Evolutionary conservation across 2,329 filamentous ascomycete species (phyloP).

Genomic region (Clarireedia hainanense): DNA sequence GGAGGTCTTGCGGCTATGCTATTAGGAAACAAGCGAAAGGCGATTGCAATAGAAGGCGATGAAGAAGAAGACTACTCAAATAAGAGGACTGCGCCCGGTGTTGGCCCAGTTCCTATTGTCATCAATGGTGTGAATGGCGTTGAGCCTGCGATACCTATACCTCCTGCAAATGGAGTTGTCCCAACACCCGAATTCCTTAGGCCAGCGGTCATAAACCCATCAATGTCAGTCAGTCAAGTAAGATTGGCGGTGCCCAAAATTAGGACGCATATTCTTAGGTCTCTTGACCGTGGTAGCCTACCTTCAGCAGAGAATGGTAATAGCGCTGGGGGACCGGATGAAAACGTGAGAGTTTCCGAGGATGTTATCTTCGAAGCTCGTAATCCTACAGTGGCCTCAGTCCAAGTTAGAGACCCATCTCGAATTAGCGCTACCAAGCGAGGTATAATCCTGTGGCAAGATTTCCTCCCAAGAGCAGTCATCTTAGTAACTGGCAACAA

Average conservation of each 20-base stretch:
- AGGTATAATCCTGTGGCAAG: slow-evolving; percentile 81
- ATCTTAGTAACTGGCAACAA: slow-evolving; percentile 87
- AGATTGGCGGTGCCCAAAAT: slow-evolving; percentile 83
- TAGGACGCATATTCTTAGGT: slow-evolving; percentile 71
- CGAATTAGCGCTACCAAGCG: slow-evolving; percentile 75
- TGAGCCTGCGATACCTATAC: slow-evolving; percentile 61
- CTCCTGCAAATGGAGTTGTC: slow-evolving; percentile 51
- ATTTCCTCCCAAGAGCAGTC: slow-evolving; percentile 79
- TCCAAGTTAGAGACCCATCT: slow-evolving; percentile 68
- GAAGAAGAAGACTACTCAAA: slow-evolving; percentile 59
- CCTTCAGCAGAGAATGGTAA: slow-evolving; percentile 28
- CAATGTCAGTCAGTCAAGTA: slow-evolving; percentile 73
- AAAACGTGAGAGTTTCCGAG: slow-evolving; percentile 55
- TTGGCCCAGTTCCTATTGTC: slow-evolving; percentile 66
- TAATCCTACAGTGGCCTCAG: slow-evolving; percentile 57
- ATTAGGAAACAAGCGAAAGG: slow-evolving; percentile 88
- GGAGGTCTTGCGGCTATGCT: slow-evolving; percentile 81
- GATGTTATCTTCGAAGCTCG: slow-evolving; percentile 80
- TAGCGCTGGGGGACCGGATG: slow-evolving; percentile 41
- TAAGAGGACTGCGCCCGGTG: slow-evolving; percentile 50
- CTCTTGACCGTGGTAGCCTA: slow-evolving; percentile 61
- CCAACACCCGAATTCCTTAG: slow-evolving; percentile 77
- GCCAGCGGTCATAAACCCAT: slow-evolving; percentile 78
- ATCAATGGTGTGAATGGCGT: slow-evolving; percentile 70
- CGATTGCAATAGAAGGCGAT: slow-evolving; percentile 51